phyloP scores from a whole-genome alignment of 805 yeast genomes.

The Komagataella phaffii region DNA sequence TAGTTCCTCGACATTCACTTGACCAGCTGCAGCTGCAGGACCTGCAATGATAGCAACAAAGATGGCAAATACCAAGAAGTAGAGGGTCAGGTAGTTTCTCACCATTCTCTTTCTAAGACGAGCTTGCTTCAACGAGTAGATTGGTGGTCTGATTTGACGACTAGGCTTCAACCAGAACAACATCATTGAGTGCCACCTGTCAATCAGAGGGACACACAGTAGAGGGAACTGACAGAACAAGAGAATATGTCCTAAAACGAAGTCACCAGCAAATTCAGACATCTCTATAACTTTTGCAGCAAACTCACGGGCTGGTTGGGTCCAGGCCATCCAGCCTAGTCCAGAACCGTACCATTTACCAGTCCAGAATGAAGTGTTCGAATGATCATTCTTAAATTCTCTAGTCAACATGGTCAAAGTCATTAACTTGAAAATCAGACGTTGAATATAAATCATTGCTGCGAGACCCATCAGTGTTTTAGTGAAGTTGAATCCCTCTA shows the following conservation, averaged over 20 bases:
- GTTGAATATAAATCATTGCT: slow-evolving; percentile 77
- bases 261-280: slow-evolving; percentile 95
- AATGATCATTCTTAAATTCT: slow-evolving; percentile 90
- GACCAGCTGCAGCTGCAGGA: slow-evolving; percentile 77
- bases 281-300: slow-evolving; percentile 87
- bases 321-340: slow-evolving; percentile 84
- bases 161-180: slow-evolving; percentile 97
- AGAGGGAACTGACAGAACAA: slow-evolving; percentile 85
- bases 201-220: slow-evolving; percentile 73
- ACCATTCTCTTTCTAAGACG: slow-evolving; percentile 96
- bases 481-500: slow-evolving; percentile 83
- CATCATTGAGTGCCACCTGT: slow-evolving; percentile 97
- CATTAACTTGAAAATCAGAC: slow-evolving; percentile 74
- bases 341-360: slow-evolving; percentile 98
- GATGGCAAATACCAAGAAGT: slow-evolving; percentile 52
- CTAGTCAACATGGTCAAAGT: slow-evolving; percentile 73
- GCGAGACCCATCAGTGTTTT: slow-evolving; percentile 80
- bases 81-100: slow-evolving; percentile 77
- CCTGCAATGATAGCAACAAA: slow-evolving; percentile 74
- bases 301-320: slow-evolving; percentile 94
- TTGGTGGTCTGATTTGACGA: slow-evolving; percentile 95
- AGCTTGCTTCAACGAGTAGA: slow-evolving; percentile 92
- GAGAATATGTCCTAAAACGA: slow-evolving; percentile 80
- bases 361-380: slow-evolving; percentile 99
- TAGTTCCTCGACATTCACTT: slow-evolving; percentile 19